A percentile compares a stretch with the other conserved stretches of the same genome.
phyloP scores from a whole-genome alignment of 352 stramenopile genomes.

The Phytopythium delawarense region DNA sequence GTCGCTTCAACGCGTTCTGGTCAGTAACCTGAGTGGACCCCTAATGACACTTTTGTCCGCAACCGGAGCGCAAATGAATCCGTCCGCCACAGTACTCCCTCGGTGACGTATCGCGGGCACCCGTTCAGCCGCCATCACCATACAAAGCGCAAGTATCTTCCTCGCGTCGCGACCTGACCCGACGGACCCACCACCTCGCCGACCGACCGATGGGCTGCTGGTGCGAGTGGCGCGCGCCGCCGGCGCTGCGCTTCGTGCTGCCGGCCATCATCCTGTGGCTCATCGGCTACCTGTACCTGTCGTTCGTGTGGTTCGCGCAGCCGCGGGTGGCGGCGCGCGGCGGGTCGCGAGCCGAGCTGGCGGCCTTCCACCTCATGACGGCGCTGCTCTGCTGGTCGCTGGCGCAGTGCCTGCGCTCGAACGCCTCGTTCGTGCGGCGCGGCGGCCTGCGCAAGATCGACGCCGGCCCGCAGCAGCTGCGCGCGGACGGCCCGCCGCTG shows the following conservation, averaged over 20 bases:
- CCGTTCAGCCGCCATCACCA: too few relatives aligned
- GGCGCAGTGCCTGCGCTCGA: conserved; percentile 44
- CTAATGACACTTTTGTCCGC: too few relatives aligned
- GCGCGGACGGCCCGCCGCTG: conserved; percentile 7
- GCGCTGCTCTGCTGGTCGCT: conserved; percentile 57
- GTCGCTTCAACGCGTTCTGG: too few relatives aligned
- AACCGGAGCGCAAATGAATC: too few relatives aligned
- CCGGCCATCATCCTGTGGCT: conserved; percentile 40
- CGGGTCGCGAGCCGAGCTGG: conserved; percentile 31
- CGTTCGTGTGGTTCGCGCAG: conserved; percentile 56
- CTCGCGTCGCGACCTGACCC: background rate
- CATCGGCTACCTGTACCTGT: conserved; percentile 62
- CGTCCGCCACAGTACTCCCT: too few relatives aligned
- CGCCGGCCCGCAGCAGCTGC: background rate
- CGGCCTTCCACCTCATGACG: conserved; percentile 52
- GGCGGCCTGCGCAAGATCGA: conserved; percentile 24
- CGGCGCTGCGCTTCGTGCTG: conserved; percentile 50
- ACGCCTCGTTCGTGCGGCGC: conserved; percentile 47
- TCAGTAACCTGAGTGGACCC: too few relatives aligned
- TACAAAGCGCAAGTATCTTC: too few relatives aligned
- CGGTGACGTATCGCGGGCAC: too few relatives aligned
- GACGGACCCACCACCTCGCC: background rate
- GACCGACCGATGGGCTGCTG: conserved; percentile 46
- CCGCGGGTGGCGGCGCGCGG: conserved; percentile 27
- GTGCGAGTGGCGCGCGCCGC: conserved; percentile 53